Conservation (phyloP, 805 yeast genomes). For the Nakazawaea wyomingensis region DNA sequence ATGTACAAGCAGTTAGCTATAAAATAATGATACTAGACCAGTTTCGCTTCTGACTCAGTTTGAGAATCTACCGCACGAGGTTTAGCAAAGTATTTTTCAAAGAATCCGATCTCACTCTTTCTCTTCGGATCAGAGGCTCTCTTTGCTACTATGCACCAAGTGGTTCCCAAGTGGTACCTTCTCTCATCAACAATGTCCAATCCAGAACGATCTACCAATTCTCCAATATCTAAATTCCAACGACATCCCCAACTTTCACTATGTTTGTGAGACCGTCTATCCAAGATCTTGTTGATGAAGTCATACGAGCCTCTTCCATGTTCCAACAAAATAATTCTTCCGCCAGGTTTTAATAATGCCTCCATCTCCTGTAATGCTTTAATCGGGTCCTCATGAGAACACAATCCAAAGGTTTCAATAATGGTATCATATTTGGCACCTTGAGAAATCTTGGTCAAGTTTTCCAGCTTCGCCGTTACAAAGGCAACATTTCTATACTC, state of each 20-base stretch:
- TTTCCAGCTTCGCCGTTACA: constrained; percentile 88
- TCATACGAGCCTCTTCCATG: constrained; percentile 88
- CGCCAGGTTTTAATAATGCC: constrained; percentile 75
- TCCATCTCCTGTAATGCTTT: constrained; percentile 72
- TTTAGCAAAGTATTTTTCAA: constrained; percentile 41
- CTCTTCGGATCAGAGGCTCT: constrained; percentile 59
- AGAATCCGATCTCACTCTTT: constrained; percentile 40
- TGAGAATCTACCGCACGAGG: too few relatives aligned
- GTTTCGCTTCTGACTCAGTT: too few relatives aligned
- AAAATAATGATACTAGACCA: too few relatives aligned
- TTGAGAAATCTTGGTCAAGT: constrained; percentile 46
- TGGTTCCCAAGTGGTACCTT: constrained; percentile 85
- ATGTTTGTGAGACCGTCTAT: constrained; percentile 76
- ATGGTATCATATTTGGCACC: constrained; percentile 79
- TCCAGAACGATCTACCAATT: constrained; percentile 76
- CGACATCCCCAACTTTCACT: constrained; percentile 94
- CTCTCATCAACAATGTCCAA: constrained; percentile 76
- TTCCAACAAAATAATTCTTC: constrained; percentile 80
- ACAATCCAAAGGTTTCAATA: constrained; percentile 89
- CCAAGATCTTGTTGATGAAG: constrained; percentile 73
- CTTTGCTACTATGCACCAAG: constrained; percentile 80
- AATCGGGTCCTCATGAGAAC: constrained; percentile 94
- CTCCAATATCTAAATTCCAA: constrained; percentile 94
- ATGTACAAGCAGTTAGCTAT: too few relatives aligned
- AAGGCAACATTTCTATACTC: constrained; percentile 69